Conservation (phyloP, 139 green algal species). For the Coelastrella sp. region DNA sequence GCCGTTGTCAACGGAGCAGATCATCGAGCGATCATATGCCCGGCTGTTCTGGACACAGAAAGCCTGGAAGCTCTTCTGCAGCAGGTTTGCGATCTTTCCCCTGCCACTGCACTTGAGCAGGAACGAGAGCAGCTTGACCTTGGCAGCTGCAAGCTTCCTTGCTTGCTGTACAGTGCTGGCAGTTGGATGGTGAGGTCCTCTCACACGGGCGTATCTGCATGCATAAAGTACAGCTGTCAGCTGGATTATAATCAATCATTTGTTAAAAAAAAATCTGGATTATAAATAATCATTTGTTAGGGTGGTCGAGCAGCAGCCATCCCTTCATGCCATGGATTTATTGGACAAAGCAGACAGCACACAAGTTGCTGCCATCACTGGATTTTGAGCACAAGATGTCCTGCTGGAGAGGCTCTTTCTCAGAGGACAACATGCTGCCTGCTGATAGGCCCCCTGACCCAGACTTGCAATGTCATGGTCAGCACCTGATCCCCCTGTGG, state of each 20-base stretch:
- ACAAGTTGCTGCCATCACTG: not conserved
- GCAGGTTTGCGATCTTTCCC: not conserved
- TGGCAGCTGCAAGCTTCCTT: not conserved
- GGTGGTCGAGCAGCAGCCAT: too few relatives aligned
- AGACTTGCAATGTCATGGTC: too few relatives aligned
- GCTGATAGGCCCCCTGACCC: too few relatives aligned
- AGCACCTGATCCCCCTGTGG: too few relatives aligned
- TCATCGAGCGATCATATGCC: not conserved
- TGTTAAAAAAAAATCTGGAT: too few relatives aligned
- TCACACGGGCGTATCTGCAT: not conserved
- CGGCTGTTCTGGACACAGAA: conserved; percentile 5
- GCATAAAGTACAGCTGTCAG: too few relatives aligned
- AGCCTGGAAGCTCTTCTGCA: not conserved
- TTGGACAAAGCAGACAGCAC: not conserved
- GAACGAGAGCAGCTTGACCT: not conserved
- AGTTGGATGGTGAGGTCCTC: not conserved
- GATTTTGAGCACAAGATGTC: too few relatives aligned
- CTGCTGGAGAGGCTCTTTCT: too few relatives aligned
- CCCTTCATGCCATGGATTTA: too few relatives aligned
- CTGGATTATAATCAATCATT: too few relatives aligned
- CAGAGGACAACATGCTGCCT: too few relatives aligned
- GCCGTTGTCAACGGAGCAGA: conserved; percentile 14
- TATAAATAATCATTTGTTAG: too few relatives aligned
- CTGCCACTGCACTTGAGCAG: not conserved
- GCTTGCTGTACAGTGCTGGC: not conserved